A percentile compares a stretch with the other conserved stretches of the same genome.
Conservation (phyloP, 2,329 filamentous ascomycete genomes). For the Diplodia corticola region DNA sequence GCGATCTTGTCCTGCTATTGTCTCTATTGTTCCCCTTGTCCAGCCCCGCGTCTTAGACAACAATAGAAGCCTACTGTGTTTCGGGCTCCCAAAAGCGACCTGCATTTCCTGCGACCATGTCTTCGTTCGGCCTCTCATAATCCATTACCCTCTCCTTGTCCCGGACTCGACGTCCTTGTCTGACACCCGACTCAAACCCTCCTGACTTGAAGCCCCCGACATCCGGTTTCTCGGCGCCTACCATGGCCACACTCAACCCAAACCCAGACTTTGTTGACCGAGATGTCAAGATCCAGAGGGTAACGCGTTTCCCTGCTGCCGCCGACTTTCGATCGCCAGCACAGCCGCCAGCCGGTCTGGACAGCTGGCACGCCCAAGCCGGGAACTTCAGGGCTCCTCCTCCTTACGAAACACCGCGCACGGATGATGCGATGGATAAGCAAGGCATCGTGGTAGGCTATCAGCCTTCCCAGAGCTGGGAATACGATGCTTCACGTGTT, state of each 20-base stretch:
- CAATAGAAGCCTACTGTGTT: conserved; percentile 17
- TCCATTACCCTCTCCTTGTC: conserved; percentile 3
- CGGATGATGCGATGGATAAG: background rate
- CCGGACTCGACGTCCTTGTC: conserved; percentile 7
- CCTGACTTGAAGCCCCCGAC: conserved; percentile 2
- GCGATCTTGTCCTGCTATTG: conserved; percentile 1
- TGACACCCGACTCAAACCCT: background rate
- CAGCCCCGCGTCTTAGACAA: conserved; percentile 12
- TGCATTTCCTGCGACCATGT: conserved; percentile 9
- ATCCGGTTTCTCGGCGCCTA: conserved; percentile 1
- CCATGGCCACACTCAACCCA: conserved; percentile 29
- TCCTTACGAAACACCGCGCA: conserved; percentile 6
- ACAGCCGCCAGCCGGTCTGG: conserved; percentile 8
- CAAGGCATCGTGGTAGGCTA: conserved; percentile 2
- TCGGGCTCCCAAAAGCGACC: conserved; percentile 14
- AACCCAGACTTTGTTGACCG: conserved; percentile 25
- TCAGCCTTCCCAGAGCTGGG: conserved; percentile 25
- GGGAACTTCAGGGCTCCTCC: conserved; percentile 12
- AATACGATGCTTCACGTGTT: conserved; percentile 31
- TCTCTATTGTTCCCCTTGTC: background rate
- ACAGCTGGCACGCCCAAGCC: conserved; percentile 12
- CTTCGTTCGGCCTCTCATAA: conserved; percentile 15
- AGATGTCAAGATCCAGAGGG: conserved; percentile 23
- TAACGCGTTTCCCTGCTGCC: conserved; percentile 23
- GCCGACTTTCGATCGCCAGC: conserved; percentile 24